Conservation (phyloP, 2,329 filamentous ascomycete species). For the Chaetomiaceae sp. region DNA sequence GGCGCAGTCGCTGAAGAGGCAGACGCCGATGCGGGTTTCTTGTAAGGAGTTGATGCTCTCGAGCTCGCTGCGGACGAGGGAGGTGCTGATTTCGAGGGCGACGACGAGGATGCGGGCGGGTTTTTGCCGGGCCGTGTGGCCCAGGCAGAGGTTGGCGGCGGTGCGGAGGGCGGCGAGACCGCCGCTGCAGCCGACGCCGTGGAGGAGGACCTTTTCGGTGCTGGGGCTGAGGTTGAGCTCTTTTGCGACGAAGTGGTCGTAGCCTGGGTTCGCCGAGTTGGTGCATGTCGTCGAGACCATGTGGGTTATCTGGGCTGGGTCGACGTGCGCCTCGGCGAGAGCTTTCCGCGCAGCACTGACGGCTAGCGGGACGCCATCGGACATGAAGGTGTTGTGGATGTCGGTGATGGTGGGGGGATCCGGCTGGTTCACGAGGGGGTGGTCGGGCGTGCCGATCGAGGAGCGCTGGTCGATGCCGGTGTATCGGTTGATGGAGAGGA, state of each 20-base stretch:
- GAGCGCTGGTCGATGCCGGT: slow-evolving; percentile 62
- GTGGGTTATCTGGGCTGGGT: slow-evolving; percentile 56
- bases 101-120: slow-evolving; percentile 62
- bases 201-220: slow-evolving; percentile 62
- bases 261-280: slow-evolving; percentile 65
- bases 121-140: slow-evolving; percentile 53
- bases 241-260: slow-evolving; percentile 61
- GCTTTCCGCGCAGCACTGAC: slow-evolving; percentile 52
- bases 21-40: slow-evolving; percentile 60
- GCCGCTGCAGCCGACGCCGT: slow-evolving; percentile 63
- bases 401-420: slow-evolving; percentile 51
- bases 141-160: slow-evolving; percentile 62
- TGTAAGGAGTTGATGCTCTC: slow-evolving; percentile 56
- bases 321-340: slow-evolving; percentile 49
- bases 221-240: slow-evolving; percentile 51
- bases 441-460: slow-evolving; percentile 56
- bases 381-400: slow-evolving; percentile 52
- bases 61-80: slow-evolving; percentile 60
- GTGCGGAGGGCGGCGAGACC: slow-evolving; percentile 59
- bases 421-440: slow-evolving; percentile 56
- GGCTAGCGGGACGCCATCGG: slow-evolving; percentile 55
- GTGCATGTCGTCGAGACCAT: slow-evolving; percentile 66
- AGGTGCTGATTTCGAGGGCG: slow-evolving; percentile 59
- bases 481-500: slow-evolving; percentile 58
- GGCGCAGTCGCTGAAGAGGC: slow-evolving; percentile 68